phyloP scores from a whole-genome alignment of 2,329 filamentous ascomycete genomes.

The Achaetomium macrosporum region DNA sequence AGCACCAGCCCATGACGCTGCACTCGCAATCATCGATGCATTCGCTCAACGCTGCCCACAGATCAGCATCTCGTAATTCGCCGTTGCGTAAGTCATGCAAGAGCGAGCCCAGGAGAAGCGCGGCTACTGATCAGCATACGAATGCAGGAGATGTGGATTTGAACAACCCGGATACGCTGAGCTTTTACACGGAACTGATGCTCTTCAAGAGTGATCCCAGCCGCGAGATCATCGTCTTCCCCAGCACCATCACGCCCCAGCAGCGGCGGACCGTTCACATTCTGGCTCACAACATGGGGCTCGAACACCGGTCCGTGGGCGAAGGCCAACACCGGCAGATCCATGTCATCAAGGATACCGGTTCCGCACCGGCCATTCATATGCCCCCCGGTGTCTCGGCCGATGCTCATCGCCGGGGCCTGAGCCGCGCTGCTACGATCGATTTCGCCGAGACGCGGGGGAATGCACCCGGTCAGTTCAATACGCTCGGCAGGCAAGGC shows the following conservation, averaged over 20 bases:
- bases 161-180: constrained; percentile 81
- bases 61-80: constrained; percentile 33
- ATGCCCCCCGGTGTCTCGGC: constrained; percentile 61
- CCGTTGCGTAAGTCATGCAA: constrained; percentile 40
- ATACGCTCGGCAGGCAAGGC: constrained; percentile 71
- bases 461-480: constrained; percentile 60
- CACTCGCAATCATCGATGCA: constrained; percentile 84
- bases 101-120: background rate
- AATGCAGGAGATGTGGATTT: constrained; percentile 55
- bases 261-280: constrained; percentile 90
- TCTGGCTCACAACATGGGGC: constrained; percentile 87
- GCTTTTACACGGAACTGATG: constrained; percentile 84
- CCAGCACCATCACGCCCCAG: constrained; percentile 69
- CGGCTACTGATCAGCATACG: constrained; percentile 14
- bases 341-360: constrained; percentile 70
- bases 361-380: constrained; percentile 45
- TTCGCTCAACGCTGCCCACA: constrained; percentile 63
- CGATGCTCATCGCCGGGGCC: constrained; percentile 73
- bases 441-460: constrained; percentile 76
- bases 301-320: constrained; percentile 86
- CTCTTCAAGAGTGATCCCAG: constrained; percentile 69
- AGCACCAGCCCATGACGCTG: constrained; percentile 74
- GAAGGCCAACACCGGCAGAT: constrained; percentile 83
- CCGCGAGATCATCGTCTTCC: constrained; percentile 79
- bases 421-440: constrained; percentile 94